Percentiles rank a stretch among this genome's conserved stretches.
phyloP scores from a whole-genome alignment of 371 early-diverging fungal genomes.

The Mucor piriformis region DNA sequence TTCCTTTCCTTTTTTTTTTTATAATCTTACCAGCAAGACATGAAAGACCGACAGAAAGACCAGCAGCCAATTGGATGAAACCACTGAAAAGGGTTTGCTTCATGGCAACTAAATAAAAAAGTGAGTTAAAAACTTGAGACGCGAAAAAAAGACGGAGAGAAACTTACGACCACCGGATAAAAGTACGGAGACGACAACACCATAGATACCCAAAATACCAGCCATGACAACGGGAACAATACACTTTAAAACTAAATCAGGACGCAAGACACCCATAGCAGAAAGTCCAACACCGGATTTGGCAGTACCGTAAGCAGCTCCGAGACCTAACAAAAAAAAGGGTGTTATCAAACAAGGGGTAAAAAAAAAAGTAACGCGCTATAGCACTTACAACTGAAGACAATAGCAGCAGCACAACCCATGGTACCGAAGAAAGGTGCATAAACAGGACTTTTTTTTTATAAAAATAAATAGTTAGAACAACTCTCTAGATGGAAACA shows the following conservation, averaged over 20 bases:
- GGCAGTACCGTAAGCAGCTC: slow-evolving; percentile 98
- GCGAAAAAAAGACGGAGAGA: background rate
- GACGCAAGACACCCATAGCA: slow-evolving; percentile 94
- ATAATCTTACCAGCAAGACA: slow-evolving; percentile 71
- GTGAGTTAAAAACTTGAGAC: background rate
- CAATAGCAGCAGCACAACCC: slow-evolving; percentile 94
- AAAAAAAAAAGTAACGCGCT: background rate
- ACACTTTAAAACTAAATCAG: slow-evolving; percentile 91
- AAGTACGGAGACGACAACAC: slow-evolving; percentile 91
- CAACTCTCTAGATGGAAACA: background rate
- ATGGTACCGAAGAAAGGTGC: slow-evolving; percentile 97
- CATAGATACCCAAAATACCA: slow-evolving; percentile 98
- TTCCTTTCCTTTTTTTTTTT: background rate
- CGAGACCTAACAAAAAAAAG: slow-evolving; percentile 69
- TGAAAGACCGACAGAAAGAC: slow-evolving; percentile 90
- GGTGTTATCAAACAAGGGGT: background rate
- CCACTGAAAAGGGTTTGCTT: slow-evolving; percentile 70
- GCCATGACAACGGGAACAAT: slow-evolving; percentile 97
- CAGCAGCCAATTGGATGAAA: slow-evolving; percentile 92
- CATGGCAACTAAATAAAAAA: slow-evolving; percentile 49
- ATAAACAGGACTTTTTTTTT: slow-evolving; percentile 84
- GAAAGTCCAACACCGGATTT: slow-evolving; percentile 97
- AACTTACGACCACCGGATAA: slow-evolving; percentile 83
- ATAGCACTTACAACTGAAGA: slow-evolving; percentile 89
- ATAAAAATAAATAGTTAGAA: background rate